Evolutionary conservation across 257 asterid species (phyloP), one percentile per base, ranked within the genome.

Genomic region (Plantago elongata): DNA sequence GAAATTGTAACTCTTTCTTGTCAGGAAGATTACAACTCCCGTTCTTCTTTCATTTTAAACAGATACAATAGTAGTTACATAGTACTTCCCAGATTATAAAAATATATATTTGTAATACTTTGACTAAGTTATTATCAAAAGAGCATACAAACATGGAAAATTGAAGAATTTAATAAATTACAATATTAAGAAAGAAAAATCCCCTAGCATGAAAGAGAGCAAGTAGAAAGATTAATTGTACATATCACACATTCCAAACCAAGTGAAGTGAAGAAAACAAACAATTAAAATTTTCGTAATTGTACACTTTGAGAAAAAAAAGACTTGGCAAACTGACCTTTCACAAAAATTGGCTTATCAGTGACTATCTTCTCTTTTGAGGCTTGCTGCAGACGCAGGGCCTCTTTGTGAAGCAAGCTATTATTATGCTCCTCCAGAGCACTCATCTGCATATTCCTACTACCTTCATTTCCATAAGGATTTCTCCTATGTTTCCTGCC

Each of bases 361-460:
- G 78, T 83, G 51, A 87, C 67, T 72, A 87, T 78, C 76, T 89
- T 93, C 74, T 93, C 99, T 69, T 87, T 89, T 63, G 99, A 93
- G 60, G 99, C 99, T 83, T 77, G 86, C 69, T 93, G 99, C 45
- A 93, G 81, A 34, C 99, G 95, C 45, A 93, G 92, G 64, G 99
- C 99, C 86, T 93, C 99, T 76, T 93, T 93, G 68, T 93, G 99
- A 80, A 93, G 97, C 77, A 93, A 83, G 66, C 99, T 93, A 76
- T 93, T 93, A 70, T 93, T 93, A 61, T 89, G 99, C 81, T 93
- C 99, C 81, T 93, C 99, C 63, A 93, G 75, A 51, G 99, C 99
- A 78, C 99, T 93, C 99, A 93, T 93, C 83, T 93, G 99, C 99
- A 93, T 93, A 79, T 93, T 93, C 80, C 95, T 81, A 74, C 99